A percentile compares a stretch with the other conserved stretches of the same genome.
Evolutionary conservation across 768 basidiomycete species (phyloP).

Genomic region (Ramaria sp.): DNA sequence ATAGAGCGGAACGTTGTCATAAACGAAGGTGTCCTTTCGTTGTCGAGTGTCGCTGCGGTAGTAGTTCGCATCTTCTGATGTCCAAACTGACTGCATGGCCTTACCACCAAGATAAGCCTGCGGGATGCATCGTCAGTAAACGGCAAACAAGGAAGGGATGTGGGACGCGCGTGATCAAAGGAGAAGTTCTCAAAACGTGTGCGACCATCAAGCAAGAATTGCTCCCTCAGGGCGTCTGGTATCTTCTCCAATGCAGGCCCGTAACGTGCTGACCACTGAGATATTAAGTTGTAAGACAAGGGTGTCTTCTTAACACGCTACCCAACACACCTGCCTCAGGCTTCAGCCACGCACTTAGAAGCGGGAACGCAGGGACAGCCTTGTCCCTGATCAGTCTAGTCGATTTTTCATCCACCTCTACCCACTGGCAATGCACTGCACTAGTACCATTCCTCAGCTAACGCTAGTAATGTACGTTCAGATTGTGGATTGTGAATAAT

Average conservation of each 20-base stretch:
- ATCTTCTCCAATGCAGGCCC: background rate
- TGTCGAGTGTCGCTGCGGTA: background rate
- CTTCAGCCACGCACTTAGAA: background rate
- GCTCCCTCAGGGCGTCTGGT: background rate
- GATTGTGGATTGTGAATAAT: background rate
- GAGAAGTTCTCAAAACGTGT: background rate
- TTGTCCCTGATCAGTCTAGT: background rate
- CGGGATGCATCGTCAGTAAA: background rate
- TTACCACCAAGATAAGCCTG: background rate
- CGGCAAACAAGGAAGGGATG: background rate
- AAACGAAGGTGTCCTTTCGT: background rate
- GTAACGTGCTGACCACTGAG: background rate
- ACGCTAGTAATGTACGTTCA: background rate
- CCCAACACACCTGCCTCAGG: background rate
- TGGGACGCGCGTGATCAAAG: background rate
- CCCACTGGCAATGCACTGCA: background rate
- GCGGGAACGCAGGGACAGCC: background rate
- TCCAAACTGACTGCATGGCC: background rate
- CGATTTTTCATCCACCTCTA: background rate
- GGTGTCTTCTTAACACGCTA: background rate
- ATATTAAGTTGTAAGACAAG: background rate
- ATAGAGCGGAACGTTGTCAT: background rate
- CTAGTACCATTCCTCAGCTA: background rate
- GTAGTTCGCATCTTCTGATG: background rate
- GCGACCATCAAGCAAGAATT: background rate